Evolutionary conservation across 2,329 filamentous ascomycete species (phyloP).

Genomic region (Colletotrichum chrysophilum): DNA sequence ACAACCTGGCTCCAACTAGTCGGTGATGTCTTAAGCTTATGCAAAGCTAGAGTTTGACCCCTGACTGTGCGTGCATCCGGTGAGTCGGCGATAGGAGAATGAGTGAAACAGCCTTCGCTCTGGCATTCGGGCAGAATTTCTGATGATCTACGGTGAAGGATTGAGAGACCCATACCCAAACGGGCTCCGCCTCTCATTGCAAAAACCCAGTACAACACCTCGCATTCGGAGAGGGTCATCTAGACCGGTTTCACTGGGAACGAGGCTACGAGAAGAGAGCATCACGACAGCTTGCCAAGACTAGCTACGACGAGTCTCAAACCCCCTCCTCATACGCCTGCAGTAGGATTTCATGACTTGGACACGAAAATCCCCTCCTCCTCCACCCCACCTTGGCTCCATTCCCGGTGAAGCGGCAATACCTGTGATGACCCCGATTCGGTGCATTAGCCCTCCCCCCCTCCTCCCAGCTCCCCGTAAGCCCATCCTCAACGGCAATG

Average conservation of each 20-base stretch:
- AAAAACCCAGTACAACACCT: not conserved
- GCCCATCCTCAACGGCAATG: not conserved
- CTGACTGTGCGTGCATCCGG: not conserved
- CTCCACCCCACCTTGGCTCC: not conserved
- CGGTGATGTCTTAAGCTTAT: not conserved
- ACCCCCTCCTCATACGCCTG: not conserved
- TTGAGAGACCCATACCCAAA: not conserved
- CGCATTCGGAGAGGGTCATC: not conserved
- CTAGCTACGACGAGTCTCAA: not conserved
- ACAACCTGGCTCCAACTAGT: not conserved
- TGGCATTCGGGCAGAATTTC: not conserved
- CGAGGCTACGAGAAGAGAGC: not conserved
- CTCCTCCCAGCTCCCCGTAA: not conserved
- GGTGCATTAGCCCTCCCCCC: not conserved
- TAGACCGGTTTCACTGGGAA: not conserved
- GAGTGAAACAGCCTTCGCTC: not conserved
- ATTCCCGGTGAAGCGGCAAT: not conserved
- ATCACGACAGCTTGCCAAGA: not conserved
- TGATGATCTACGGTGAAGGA: not conserved
- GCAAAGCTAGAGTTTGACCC: not conserved
- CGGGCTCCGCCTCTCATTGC: not conserved
- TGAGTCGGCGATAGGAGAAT: not conserved
- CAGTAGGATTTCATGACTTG: not conserved
- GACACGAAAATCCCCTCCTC: not conserved
- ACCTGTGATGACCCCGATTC: not conserved